phyloP scores from a whole-genome alignment of 441 rosid species.

The Biscutella laevigata region DNA sequence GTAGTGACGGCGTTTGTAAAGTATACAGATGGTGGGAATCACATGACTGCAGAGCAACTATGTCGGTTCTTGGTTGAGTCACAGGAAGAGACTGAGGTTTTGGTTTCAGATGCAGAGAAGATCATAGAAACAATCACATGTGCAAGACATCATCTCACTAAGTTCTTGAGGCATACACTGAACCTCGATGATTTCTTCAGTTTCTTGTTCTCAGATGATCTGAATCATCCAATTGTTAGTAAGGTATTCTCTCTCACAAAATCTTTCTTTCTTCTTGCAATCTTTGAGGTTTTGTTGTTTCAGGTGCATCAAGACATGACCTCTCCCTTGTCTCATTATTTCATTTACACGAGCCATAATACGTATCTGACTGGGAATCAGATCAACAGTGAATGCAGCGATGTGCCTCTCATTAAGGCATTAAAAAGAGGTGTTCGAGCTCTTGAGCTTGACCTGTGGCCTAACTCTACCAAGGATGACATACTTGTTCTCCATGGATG shows the following conservation, averaged over 20 bases:
- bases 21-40: slow-evolving; percentile 31
- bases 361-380: slow-evolving; percentile 65
- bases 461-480: slow-evolving; percentile 50
- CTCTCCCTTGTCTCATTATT: slow-evolving; percentile 50
- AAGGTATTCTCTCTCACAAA: slow-evolving; percentile 28
- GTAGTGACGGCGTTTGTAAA: slow-evolving; percentile 32
- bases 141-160: slow-evolving; percentile 37
- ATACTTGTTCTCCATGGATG: slow-evolving; percentile 66
- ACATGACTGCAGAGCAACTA: slow-evolving; percentile 47
- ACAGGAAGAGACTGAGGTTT: slow-evolving; percentile 32
- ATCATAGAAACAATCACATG: slow-evolving; percentile 39
- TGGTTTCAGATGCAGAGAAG: slow-evolving; percentile 39
- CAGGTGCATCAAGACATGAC: slow-evolving; percentile 63
- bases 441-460: slow-evolving; percentile 68
- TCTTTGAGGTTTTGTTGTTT: slow-evolving; percentile 3
- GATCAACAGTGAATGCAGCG: slow-evolving; percentile 61
- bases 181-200: slow-evolving; percentile 51
- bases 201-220: slow-evolving; percentile 43
- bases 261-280: background rate
- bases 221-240: slow-evolving; percentile 36
- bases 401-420: slow-evolving; percentile 47
- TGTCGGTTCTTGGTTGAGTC: slow-evolving; percentile 40
- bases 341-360: slow-evolving; percentile 63
- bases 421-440: slow-evolving; percentile 48
- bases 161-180: slow-evolving; percentile 36